These are phyloP conservation scores for Pseudophaeomoniella oleicola DNA, from an alignment of 2,329 filamentous ascomycete species.

Conservation along the genomic window DNA sequence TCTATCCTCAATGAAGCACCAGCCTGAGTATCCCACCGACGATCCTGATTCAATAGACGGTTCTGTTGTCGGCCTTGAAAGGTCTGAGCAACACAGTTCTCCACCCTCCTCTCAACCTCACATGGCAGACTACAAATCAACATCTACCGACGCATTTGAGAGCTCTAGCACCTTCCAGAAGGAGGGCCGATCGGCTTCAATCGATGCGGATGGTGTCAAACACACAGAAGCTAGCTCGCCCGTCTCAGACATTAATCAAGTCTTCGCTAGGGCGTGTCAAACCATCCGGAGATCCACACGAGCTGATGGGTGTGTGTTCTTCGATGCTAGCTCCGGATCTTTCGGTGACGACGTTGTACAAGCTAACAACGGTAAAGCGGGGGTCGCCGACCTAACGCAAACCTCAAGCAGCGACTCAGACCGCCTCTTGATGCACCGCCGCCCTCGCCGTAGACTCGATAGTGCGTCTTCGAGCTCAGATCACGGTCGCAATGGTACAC, in stretches of 20 bases:
- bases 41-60: neutral
- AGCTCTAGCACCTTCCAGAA: neutral
- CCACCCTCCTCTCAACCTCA: neutral
- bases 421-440: constrained; percentile 5
- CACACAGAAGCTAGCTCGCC: neutral
- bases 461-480: constrained; percentile 2
- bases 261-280: constrained; percentile 5
- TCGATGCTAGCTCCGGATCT: constrained; percentile 10
- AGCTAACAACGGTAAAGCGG: neutral
- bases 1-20: constrained; percentile 16
- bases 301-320: constrained; percentile 22
- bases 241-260: neutral
- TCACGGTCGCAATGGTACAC: constrained; percentile 2
- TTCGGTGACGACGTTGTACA: neutral
- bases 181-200: neutral
- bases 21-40: neutral
- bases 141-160: neutral
- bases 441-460: constrained; percentile 3
- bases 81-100: neutral
- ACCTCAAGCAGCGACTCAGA: constrained; percentile 1
- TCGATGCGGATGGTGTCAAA: neutral
- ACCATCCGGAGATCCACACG: constrained; percentile 28
- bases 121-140: neutral
- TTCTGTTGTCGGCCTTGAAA: neutral
- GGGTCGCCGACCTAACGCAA: neutral